phyloP scores from a whole-genome alignment of 345 rosid genomes.

The Arabidopsis suecica region DNA sequence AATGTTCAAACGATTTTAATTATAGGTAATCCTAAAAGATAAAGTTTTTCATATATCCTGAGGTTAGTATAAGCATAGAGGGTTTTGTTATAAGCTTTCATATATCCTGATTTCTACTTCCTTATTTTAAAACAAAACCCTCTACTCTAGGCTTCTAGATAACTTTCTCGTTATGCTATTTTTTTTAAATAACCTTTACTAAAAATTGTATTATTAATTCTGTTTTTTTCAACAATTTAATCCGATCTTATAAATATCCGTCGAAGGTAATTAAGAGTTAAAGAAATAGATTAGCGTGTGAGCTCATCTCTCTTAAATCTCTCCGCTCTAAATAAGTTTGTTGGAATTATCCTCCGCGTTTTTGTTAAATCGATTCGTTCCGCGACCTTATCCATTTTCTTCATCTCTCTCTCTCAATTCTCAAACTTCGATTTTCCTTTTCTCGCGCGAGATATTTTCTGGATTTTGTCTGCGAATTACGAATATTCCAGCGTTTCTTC shows the following conservation, averaged over 20 bases:
- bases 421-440: constrained; percentile 14
- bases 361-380: constrained; percentile 28
- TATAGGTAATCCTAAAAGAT: too few relatives aligned
- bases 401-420: constrained; percentile 13
- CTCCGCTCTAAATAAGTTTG: background rate
- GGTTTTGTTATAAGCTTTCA: too few relatives aligned
- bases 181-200: background rate
- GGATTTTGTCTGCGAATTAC: constrained; percentile 25
- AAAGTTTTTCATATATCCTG: too few relatives aligned
- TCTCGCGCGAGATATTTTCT: constrained; percentile 15
- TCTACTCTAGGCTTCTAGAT: background rate
- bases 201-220: background rate
- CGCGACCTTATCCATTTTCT: constrained; percentile 35
- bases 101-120: too few relatives aligned
- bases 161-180: background rate
- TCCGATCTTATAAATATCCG: background rate
- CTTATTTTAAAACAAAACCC: background rate
- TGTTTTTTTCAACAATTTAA: background rate
- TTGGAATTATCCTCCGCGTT: constrained; percentile 21
- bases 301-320: constrained; percentile 23
- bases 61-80: too few relatives aligned
- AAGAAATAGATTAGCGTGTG: constrained; percentile 35
- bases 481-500: constrained; percentile 35
- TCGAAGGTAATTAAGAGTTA: background rate
- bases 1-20: too few relatives aligned